Evolutionary conservation across 2,329 filamentous ascomycete species (phyloP).

Genomic region (Pseudogymnoascus verrucosus): DNA sequence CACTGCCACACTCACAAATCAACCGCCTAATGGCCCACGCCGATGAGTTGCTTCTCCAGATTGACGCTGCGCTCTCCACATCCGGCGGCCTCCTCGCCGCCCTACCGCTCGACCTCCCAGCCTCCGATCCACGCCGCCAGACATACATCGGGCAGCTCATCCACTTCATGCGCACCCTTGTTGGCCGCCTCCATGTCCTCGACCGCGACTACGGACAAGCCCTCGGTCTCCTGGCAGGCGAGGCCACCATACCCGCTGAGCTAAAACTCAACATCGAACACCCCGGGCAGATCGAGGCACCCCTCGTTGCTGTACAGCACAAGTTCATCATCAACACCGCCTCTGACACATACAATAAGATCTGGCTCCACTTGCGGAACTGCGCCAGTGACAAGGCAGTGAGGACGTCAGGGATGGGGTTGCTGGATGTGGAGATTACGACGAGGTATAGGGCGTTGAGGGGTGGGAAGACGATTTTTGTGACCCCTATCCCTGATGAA

Average conservation of each 20-base stretch:
- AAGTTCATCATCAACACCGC: constrained; percentile 47
- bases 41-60: constrained; percentile 50
- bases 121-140: constrained; percentile 35
- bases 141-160: constrained; percentile 52
- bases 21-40: constrained; percentile 45
- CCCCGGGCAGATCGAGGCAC: constrained; percentile 38
- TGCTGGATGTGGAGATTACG: constrained; percentile 40
- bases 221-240: constrained; percentile 41
- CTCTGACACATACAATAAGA: constrained; percentile 28
- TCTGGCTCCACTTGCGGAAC: constrained; percentile 35
- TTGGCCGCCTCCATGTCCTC: constrained; percentile 48
- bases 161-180: constrained; percentile 44
- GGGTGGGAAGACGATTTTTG: constrained; percentile 41
- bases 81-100: constrained; percentile 49
- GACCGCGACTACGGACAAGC: constrained; percentile 45
- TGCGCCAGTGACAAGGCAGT: constrained; percentile 21
- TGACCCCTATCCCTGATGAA: constrained; percentile 39
- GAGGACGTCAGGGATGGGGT: constrained; percentile 27
- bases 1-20: background rate
- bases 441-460: constrained; percentile 47
- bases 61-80: constrained; percentile 50
- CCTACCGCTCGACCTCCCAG: constrained; percentile 37
- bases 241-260: constrained; percentile 43
- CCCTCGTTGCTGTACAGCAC: constrained; percentile 48
- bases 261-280: constrained; percentile 45